Conservation (phyloP, 2,329 filamentous ascomycete genomes). For the Fusarium irregulare region DNA sequence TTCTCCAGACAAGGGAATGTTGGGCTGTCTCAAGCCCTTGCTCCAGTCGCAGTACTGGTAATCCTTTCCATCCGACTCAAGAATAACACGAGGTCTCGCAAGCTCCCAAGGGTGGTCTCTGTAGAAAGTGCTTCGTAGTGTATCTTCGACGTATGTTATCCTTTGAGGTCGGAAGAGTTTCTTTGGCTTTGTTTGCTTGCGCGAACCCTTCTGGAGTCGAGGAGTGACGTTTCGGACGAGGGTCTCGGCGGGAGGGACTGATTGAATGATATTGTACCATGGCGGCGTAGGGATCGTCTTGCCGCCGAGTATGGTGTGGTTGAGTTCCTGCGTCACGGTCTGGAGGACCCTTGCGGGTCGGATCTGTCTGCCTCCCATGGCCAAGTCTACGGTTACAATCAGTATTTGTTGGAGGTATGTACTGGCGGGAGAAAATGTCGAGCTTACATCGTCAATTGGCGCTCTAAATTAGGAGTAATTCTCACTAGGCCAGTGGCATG, state of each 20-base stretch:
- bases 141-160: conserved; percentile 86
- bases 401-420: not conserved
- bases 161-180: conserved; percentile 83
- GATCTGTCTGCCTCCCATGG: conserved; percentile 59
- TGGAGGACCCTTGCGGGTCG: conserved; percentile 61
- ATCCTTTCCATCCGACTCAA: conserved; percentile 90
- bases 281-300: conserved; percentile 53
- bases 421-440: not conserved
- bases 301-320: conserved; percentile 54
- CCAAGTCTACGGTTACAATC: conserved; percentile 23
- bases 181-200: conserved; percentile 68
- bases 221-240: conserved; percentile 65
- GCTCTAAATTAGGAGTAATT: conserved; percentile 28
- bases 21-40: conserved; percentile 75
- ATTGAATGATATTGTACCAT: conserved; percentile 64
- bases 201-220: conserved; percentile 53
- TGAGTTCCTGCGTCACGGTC: conserved; percentile 58
- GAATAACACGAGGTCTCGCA: conserved; percentile 83
- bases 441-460: conserved; percentile 40
- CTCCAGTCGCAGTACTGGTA: conserved; percentile 83
- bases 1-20: conserved; percentile 80
- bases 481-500: conserved; percentile 21
- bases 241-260: conserved; percentile 68
- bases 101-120: conserved; percentile 97
- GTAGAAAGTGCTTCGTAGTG: conserved; percentile 84